Conservation (phyloP, 1,284 basidiomycete genomes). For the Cryptococcus wingfieldii region DNA sequence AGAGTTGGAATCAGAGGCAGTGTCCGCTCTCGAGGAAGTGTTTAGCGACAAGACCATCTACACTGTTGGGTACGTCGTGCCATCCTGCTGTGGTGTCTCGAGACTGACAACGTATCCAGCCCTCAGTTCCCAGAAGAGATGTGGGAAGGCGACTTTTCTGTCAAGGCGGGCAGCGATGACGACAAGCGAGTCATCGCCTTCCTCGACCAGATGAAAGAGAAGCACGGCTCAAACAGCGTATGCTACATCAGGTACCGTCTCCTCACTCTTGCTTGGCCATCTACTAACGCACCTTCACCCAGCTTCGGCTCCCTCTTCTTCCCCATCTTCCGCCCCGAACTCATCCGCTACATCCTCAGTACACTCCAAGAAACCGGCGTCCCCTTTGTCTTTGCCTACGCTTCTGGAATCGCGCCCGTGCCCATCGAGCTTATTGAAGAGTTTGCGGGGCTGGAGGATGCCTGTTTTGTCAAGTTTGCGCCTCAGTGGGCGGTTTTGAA, state of each 20-base stretch:
- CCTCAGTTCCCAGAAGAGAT: slow-evolving; percentile 18
- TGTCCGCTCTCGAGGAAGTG: too few species aligned
- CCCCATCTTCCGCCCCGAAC: slow-evolving; percentile 19
- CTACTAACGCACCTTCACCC: background rate
- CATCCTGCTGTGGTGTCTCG: background rate
- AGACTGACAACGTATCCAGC: background rate
- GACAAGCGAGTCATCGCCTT: slow-evolving; percentile 20
- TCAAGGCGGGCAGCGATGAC: slow-evolving; percentile 6
- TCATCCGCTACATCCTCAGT: slow-evolving; percentile 18
- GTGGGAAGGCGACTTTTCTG: slow-evolving; percentile 5
- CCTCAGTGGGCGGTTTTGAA: slow-evolving; percentile 24
- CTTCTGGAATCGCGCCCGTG: slow-evolving; percentile 1
- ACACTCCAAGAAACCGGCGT: slow-evolving; percentile 12
- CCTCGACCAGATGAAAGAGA: slow-evolving; percentile 19
- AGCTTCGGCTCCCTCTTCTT: slow-evolving; percentile 24
- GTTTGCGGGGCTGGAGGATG: slow-evolving; percentile 10
- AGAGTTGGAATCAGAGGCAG: too few species aligned
- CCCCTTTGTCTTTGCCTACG: slow-evolving; percentile 12
- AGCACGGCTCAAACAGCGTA: slow-evolving; percentile 13
- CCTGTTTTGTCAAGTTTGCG: slow-evolving; percentile 18
- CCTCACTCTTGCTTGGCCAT: too few species aligned
- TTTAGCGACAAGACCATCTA: too few species aligned
- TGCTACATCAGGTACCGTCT: slow-evolving; percentile 14
- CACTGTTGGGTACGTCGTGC: too few species aligned
- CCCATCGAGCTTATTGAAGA: slow-evolving; percentile 10